Percentiles rank a stretch among this genome's conserved stretches.
phyloP scores from a whole-genome alignment of 208 protist species.

The Leptomonas pyrrhocoris region DNA sequence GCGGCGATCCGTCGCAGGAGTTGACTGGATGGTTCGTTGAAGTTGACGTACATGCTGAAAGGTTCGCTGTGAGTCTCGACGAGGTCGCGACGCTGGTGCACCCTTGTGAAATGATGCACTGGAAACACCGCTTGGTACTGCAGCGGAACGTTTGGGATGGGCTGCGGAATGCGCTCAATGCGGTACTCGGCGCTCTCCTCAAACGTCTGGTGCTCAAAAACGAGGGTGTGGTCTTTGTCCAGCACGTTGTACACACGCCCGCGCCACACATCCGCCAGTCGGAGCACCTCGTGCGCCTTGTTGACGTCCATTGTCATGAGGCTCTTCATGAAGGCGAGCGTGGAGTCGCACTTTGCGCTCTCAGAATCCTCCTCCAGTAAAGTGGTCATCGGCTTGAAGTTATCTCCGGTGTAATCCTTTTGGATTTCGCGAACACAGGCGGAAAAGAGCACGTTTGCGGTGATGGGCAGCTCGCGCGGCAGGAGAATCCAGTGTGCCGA shows the following conservation, averaged over 20 bases:
- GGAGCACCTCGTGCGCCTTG: constrained; percentile 67
- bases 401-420: constrained; percentile 32
- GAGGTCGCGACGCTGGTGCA: constrained; percentile 59
- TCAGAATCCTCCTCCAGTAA: constrained; percentile 21
- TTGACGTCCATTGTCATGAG: constrained; percentile 45
- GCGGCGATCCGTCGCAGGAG: constrained; percentile 69
- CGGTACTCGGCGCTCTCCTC: constrained; percentile 90
- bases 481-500: constrained; percentile 87
- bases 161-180: constrained; percentile 73
- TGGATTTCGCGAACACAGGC: constrained; percentile 72
- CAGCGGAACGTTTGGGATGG: constrained; percentile 45
- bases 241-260: constrained; percentile 87
- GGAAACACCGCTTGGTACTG: constrained; percentile 68
- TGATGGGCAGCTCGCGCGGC: constrained; percentile 67
- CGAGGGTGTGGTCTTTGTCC: constrained; percentile 63
- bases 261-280: constrained; percentile 87
- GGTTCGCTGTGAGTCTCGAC: constrained; percentile 87
- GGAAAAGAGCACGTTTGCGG: constrained; percentile 62
- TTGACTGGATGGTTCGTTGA: constrained; percentile 55
- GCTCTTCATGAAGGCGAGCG: constrained; percentile 33
- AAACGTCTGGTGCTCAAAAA: constrained; percentile 79
- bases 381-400: constrained; percentile 12
- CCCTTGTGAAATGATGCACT: constrained; percentile 82
- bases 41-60: constrained; percentile 79
- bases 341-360: constrained; percentile 20